Percentiles rank a stretch among this genome's conserved stretches.
These are phyloP conservation scores for Populus hybrid DNA, from an alignment of 441 rosid species.

Conservation along the genomic window DNA sequence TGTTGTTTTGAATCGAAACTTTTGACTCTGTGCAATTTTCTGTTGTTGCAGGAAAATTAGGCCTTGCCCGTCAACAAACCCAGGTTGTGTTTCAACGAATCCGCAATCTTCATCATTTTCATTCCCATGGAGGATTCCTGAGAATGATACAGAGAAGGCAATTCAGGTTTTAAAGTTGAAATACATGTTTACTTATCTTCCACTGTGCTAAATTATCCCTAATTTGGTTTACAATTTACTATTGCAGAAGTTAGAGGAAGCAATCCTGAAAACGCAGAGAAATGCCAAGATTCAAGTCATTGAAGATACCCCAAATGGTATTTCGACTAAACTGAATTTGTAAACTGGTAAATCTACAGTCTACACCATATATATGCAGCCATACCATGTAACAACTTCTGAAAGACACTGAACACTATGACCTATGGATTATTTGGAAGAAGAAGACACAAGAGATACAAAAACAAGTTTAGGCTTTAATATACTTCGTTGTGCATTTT, in stretches of 20 bases:
- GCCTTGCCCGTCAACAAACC: constrained; percentile 86
- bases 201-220: not conserved
- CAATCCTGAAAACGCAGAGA: constrained; percentile 64
- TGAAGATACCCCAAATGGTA: constrained; percentile 75
- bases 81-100: constrained; percentile 83
- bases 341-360: not conserved
- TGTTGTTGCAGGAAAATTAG: constrained; percentile 53
- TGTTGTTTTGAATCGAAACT: not conserved
- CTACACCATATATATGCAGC: not conserved
- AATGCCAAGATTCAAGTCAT: constrained; percentile 52
- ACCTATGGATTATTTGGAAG: not conserved
- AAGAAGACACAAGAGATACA: not conserved
- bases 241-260: constrained; percentile 62
- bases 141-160: constrained; percentile 39
- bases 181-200: not conserved
- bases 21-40: not conserved
- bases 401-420: not conserved
- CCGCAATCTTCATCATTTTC: constrained; percentile 76
- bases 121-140: constrained; percentile 72
- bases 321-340: constrained; percentile 10
- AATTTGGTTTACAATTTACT: constrained; percentile 2
- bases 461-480: constrained; percentile 1
- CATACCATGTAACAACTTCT: not conserved
- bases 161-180: constrained; percentile 43
- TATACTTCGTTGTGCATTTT: not conserved